Evolutionary conservation across 768 basidiomycete species (phyloP), one percentile per base, ranked within the genome.

Genomic region (Xerocomellus dryophilus): DNA sequence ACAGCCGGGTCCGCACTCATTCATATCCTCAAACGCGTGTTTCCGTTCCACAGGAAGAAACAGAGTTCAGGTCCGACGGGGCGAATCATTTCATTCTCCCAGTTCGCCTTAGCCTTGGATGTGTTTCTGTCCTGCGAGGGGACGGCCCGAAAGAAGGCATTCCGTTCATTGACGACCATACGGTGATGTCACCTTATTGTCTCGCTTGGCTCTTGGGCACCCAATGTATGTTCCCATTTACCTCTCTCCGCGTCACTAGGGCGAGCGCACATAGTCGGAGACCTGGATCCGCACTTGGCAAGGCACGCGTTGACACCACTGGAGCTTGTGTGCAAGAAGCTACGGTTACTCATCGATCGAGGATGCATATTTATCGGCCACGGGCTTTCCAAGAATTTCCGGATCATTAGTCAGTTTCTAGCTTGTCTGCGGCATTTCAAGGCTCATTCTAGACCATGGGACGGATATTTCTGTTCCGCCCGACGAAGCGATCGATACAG

Each of bases 191-290:
- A 93, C 98, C 46, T 93, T 97, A 99, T 71, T 98, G 98, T 67
- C 71, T 99, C 61, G 98, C 97, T 0, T 94, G 97, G 70, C 98
- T 86, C 66, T 98, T 96, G 10, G 97, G 97, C 1, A 96, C 98
- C 46, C 84, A 25, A 25, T 25, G 23, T 25, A 25, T 5, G 86
- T 75, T 62, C 5, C 0, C 10, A 38, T 23, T 38, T 21, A 17
- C 27, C 14, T 27, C 11, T 15, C 11, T 32, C 12, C 2, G 38
- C 11, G 8, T 47, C 18, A 17, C 36, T 61, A 21, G 55, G 57
- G 49, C 27, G 14, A 36, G 23, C 21, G 25, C 6, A 25, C 25
- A 9, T 64, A 98, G 96, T 82, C 59, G 97, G 97, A 10, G 97
- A 99, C 67, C 77, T 99, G 47, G 93, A 98, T 66, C 91, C 90